A percentile compares a stretch with the other conserved stretches of the same genome.
Conservation (phyloP, 345 rosid genomes). For the Noccaea caerulescens region DNA sequence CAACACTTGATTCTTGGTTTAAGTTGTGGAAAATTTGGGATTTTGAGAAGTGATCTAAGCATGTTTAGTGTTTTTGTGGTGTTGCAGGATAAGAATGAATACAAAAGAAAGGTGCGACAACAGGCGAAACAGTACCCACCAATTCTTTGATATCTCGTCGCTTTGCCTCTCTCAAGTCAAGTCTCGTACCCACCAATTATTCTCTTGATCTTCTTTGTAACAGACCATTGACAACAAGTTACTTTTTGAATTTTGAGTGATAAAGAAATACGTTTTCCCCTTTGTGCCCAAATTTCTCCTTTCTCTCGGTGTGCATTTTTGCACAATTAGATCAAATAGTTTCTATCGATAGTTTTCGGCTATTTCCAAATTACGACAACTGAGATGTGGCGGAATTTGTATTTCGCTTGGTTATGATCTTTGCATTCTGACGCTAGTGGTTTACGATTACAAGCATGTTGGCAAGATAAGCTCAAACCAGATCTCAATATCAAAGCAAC, state of each 20-base stretch:
- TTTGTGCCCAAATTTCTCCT: not conserved
- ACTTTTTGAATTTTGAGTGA: not conserved
- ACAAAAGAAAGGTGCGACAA: conserved; percentile 20
- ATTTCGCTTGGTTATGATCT: too few relatives aligned
- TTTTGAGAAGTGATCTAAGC: conserved; percentile 2
- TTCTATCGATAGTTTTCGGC: too few relatives aligned
- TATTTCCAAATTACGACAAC: too few relatives aligned
- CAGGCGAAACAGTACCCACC: conserved; percentile 33
- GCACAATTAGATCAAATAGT: too few relatives aligned
- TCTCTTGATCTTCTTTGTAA: conserved; percentile 5
- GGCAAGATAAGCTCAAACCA: too few relatives aligned
- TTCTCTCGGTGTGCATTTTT: not conserved
- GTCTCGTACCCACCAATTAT: not conserved
- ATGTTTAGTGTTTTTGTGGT: not conserved
- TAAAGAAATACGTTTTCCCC: not conserved
- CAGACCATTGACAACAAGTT: not conserved
- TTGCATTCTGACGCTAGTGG: too few relatives aligned
- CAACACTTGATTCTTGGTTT: not conserved
- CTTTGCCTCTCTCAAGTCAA: not conserved
- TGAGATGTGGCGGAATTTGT: too few relatives aligned
- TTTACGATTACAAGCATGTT: too few relatives aligned
- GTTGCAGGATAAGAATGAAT: conserved; percentile 26
- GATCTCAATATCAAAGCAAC: too few relatives aligned
- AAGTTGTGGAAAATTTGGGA: too few relatives aligned
- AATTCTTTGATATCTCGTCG: not conserved